Evolutionary conservation across 805 yeast genomes (phyloP).

Genomic region (Osmozyma mogii): DNA sequence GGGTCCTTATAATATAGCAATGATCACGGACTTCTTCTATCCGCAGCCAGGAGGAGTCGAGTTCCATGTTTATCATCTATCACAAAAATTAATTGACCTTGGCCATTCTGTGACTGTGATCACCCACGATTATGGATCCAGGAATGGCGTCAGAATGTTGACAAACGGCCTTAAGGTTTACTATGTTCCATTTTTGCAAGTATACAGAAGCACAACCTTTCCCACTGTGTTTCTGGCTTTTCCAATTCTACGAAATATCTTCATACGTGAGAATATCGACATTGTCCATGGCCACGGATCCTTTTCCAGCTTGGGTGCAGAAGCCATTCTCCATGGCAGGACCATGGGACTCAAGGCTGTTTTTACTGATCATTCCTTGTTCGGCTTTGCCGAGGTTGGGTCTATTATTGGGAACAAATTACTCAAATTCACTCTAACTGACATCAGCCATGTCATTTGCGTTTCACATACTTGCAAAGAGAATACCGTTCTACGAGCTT

Average conservation of each 20-base stretch:
- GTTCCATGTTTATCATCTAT: constrained; percentile 84
- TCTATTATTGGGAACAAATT: constrained; percentile 82
- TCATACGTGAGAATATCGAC: constrained; percentile 77
- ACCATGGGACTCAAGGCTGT: constrained; percentile 91
- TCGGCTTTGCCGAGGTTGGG: constrained; percentile 85
- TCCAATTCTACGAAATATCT: constrained; percentile 77
- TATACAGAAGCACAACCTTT: constrained; percentile 77
- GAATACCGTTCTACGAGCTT: constrained; percentile 83
- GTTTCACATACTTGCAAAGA: constrained; percentile 96
- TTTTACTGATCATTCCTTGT: constrained; percentile 91
- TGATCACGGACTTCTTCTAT: constrained; percentile 95
- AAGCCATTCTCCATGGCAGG: constrained; percentile 83
- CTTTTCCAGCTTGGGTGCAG: constrained; percentile 78
- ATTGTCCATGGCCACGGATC: constrained; percentile 96
- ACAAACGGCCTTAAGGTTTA: constrained; percentile 92
- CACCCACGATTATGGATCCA: constrained; percentile 79
- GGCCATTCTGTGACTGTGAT: constrained; percentile 85
- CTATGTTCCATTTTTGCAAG: constrained; percentile 73
- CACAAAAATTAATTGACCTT: constrained; percentile 68
- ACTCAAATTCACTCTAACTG: constrained; percentile 73
- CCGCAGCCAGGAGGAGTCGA: constrained; percentile 99
- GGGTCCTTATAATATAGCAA: constrained; percentile 33
- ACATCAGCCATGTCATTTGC: constrained; percentile 89
- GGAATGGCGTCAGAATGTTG: constrained; percentile 75
- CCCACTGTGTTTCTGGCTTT: constrained; percentile 88